Evolutionary conservation across 2,329 filamentous ascomycete genomes (phyloP).

Genomic region (Penicillium sp.): DNA sequence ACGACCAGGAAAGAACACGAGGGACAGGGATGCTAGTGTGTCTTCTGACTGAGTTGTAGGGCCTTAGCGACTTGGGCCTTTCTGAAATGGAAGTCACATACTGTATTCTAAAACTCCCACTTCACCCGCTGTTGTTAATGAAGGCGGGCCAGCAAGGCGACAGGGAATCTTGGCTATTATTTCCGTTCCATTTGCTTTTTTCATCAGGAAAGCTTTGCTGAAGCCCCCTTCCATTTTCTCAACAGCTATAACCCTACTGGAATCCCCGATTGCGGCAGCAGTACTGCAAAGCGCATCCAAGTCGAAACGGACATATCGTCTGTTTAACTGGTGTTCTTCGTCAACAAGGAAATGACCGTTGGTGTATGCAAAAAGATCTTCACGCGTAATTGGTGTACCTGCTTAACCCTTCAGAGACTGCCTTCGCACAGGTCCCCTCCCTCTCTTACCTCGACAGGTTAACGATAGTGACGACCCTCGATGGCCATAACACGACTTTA

Average conservation of each 20-base stretch:
- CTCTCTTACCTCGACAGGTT: constrained; percentile 16
- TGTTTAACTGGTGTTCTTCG: constrained; percentile 20
- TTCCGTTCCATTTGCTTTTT: constrained; percentile 25
- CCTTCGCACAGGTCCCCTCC: constrained; percentile 1
- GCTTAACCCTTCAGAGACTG: constrained; percentile 4
- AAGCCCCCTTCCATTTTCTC: constrained; percentile 31
- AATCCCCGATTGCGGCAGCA: constrained; percentile 9
- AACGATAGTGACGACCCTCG: constrained; percentile 7
- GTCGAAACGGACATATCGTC: constrained; percentile 23
- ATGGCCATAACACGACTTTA: constrained; percentile 1
- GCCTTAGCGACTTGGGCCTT: background rate
- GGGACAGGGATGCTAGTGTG: constrained; percentile 25
- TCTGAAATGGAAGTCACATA: constrained; percentile 11
- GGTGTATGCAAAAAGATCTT: constrained; percentile 26
- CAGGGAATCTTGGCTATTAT: constrained; percentile 33
- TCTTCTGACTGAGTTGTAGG: constrained; percentile 17
- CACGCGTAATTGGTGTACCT: constrained; percentile 21
- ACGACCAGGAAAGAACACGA: constrained; percentile 22
- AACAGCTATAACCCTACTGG: constrained; percentile 15
- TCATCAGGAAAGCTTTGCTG: constrained; percentile 31
- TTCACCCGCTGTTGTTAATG: constrained; percentile 29
- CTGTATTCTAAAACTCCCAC: constrained; percentile 27
- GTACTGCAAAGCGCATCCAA: constrained; percentile 21
- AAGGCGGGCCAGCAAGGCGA: constrained; percentile 26
- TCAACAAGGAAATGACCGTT: constrained; percentile 27